Conservation (phyloP, 768 basidiomycete genomes). For the Coprinopsis cinerea region DNA sequence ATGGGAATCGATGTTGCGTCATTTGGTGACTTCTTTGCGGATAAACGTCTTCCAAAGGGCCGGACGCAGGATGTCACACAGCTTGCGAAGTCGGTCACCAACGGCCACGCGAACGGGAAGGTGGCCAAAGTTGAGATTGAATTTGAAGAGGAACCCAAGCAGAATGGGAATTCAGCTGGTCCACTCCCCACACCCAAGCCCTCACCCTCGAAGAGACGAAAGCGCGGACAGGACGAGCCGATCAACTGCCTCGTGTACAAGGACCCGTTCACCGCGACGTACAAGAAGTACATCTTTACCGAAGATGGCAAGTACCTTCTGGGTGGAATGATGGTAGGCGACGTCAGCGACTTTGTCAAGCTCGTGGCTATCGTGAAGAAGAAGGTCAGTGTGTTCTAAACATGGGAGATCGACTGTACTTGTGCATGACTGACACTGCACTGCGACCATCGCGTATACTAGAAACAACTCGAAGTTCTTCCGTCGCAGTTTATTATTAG, state of each 20-base stretch:
- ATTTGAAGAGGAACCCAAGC: constrained; percentile 9
- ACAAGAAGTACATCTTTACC: constrained; percentile 76
- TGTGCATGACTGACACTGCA: neutral
- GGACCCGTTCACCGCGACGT: constrained; percentile 65
- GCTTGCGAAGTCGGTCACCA: neutral
- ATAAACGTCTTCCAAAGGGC: constrained; percentile 28
- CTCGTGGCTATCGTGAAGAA: constrained; percentile 67
- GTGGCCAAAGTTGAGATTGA: constrained; percentile 16
- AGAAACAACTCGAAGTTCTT: constrained; percentile 62
- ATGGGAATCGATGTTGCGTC: constrained; percentile 50
- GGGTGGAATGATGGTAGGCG: constrained; percentile 80
- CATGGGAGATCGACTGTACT: too few relatives aligned
- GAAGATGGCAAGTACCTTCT: constrained; percentile 65
- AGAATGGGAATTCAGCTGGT: neutral
- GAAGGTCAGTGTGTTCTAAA: constrained; percentile 39
- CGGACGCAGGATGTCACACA: constrained; percentile 14
- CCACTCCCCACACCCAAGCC: neutral
- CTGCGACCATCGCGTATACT: neutral
- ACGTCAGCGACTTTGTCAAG: constrained; percentile 62
- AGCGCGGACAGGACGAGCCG: constrained; percentile 24
- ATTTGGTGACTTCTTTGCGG: constrained; percentile 71
- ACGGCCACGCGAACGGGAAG: neutral
- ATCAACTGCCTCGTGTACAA: constrained; percentile 60
- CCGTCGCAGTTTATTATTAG: constrained; percentile 67
- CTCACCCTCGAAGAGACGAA: constrained; percentile 4